Evolutionary conservation across 2,329 filamentous ascomycete genomes (phyloP).

Genomic region (Ascochyta clinopodiicola): DNA sequence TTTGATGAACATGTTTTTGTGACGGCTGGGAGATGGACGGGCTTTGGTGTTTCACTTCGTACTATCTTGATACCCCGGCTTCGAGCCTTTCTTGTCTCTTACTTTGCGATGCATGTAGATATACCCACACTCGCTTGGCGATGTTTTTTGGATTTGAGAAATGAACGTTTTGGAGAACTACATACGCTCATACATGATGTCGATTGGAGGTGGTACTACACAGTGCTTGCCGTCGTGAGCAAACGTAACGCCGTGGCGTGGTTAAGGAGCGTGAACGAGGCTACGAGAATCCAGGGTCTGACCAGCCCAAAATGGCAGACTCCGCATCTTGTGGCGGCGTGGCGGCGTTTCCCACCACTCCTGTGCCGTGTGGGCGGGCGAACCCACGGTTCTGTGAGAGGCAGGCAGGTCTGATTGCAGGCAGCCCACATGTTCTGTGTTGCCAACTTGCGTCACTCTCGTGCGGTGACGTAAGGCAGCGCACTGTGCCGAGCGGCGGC

Average conservation of each 20-base stretch:
- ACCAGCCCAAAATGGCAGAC: conserved; percentile 4
- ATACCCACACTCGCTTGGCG: background rate
- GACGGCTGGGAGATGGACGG: too few species aligned
- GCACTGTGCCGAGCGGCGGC: background rate
- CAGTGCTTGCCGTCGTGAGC: too few species aligned
- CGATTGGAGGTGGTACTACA: too few species aligned
- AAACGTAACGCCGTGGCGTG: too few species aligned
- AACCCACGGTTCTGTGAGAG: background rate
- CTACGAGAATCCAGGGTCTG: background rate
- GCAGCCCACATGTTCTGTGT: conserved; percentile 5
- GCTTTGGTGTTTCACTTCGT: conserved; percentile 19
- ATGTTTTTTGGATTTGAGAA: too few species aligned
- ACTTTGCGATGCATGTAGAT: background rate
- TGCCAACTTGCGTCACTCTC: background rate
- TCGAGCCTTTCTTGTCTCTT: conserved; percentile 8
- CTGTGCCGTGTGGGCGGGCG: conserved; percentile 4
- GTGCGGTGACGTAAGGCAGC: conserved; percentile 6
- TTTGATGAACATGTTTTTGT: too few species aligned
- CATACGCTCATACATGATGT: too few species aligned
- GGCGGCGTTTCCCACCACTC: too few species aligned
- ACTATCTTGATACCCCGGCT: conserved; percentile 40
- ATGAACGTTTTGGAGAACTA: too few species aligned
- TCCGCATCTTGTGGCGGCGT: background rate
- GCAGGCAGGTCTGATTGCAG: background rate
- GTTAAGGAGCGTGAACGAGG: too few species aligned